These are phyloP conservation scores for Neophaeococcomyces aloes DNA, from an alignment of 2,329 filamentous ascomycete species.

Conservation along the genomic window DNA sequence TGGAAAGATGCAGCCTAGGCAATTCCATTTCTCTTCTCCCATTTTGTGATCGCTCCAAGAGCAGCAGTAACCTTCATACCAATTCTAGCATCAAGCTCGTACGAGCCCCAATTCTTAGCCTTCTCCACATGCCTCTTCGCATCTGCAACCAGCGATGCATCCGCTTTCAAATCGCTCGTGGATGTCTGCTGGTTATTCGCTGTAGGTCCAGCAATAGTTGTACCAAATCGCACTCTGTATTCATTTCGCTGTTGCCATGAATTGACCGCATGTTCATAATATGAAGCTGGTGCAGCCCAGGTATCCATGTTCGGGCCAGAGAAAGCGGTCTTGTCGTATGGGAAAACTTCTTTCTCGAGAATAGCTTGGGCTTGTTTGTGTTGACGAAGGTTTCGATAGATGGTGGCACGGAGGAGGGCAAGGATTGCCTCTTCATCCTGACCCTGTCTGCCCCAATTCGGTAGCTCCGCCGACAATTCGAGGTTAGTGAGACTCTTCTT, in stretches of 20 bases:
- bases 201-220: slow-evolving; percentile 12
- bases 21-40: slow-evolving; percentile 25
- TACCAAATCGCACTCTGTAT: slow-evolving; percentile 27
- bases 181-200: slow-evolving; percentile 8
- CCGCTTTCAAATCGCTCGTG: slow-evolving; percentile 17
- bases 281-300: slow-evolving; percentile 61
- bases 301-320: slow-evolving; percentile 42
- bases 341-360: slow-evolving; percentile 53
- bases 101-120: slow-evolving; percentile 50
- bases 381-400: slow-evolving; percentile 53
- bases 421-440: slow-evolving; percentile 55
- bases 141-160: slow-evolving; percentile 36
- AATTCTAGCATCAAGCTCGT: slow-evolving; percentile 50
- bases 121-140: slow-evolving; percentile 48
- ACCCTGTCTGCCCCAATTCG: slow-evolving; percentile 41
- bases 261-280: slow-evolving; percentile 78
- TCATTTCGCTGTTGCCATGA: slow-evolving; percentile 58
- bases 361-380: slow-evolving; percentile 55
- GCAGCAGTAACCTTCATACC: slow-evolving; percentile 40
- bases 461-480: slow-evolving; percentile 46
- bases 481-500: slow-evolving; percentile 53
- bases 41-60: slow-evolving; percentile 34
- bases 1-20: not conserved
- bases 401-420: slow-evolving; percentile 54
- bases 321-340: slow-evolving; percentile 43